These are phyloP conservation scores for Phytophthora melonis DNA, from an alignment of 352 stramenopile genomes.

Conservation along the genomic window DNA sequence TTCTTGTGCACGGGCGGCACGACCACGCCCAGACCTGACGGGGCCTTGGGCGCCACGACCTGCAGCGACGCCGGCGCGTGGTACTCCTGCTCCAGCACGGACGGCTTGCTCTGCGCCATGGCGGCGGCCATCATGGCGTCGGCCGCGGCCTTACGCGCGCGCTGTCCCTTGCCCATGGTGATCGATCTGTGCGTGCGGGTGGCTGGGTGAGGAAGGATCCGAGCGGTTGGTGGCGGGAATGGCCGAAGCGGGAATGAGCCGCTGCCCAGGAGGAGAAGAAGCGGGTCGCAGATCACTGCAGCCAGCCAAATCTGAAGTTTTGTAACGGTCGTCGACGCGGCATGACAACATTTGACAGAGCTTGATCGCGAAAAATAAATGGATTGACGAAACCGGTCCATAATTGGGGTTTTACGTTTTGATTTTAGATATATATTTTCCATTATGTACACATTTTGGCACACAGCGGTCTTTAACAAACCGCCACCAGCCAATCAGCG, in stretches of 20 bases:
- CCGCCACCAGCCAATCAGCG: conserved; percentile 18
- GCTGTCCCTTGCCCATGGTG: conserved; percentile 78
- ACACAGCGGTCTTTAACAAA: conserved; percentile 25
- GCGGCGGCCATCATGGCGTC: conserved; percentile 52
- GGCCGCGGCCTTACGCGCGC: conserved; percentile 62
- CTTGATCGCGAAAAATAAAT: neutral
- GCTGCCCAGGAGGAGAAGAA: neutral
- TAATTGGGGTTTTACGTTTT: neutral
- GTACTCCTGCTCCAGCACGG: conserved; percentile 43
- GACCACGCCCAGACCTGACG: conserved; percentile 12
- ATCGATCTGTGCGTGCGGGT: conserved; percentile 20
- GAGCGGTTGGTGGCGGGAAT: conserved; percentile 13
- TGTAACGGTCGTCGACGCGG: conserved; percentile 30
- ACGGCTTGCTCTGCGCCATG: conserved; percentile 45
- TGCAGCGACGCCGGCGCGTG: conserved; percentile 33
- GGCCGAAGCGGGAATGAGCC: conserved; percentile 36
- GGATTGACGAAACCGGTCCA: neutral
- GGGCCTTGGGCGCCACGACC: conserved; percentile 23
- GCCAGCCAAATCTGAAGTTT: conserved; percentile 41
- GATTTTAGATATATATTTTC: neutral
- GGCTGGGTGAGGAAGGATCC: conserved; percentile 10
- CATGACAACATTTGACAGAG: conserved; percentile 18
- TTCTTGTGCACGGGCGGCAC: conserved; percentile 34
- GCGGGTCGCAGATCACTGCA: conserved; percentile 12
- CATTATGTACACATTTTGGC: conserved; percentile 4